Conservation (phyloP, 2,329 filamentous ascomycete species). For the Alternaria ethzedia region DNA sequence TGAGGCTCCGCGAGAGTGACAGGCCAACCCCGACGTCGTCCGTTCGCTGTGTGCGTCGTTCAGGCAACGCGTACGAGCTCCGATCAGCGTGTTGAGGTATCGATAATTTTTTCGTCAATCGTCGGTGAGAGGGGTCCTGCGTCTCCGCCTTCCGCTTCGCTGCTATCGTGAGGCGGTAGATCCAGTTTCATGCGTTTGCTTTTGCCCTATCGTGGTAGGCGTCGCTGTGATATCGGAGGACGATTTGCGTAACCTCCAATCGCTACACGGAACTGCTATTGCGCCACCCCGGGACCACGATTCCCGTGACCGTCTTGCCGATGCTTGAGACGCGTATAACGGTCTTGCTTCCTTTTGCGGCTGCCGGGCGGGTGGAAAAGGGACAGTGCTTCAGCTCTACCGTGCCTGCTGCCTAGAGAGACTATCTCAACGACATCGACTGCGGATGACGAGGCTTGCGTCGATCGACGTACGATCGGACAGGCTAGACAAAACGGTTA, state of each 20-base stretch:
- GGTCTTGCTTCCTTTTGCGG: constrained; percentile 15
- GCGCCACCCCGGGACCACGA: constrained; percentile 3
- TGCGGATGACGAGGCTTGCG: constrained; percentile 4
- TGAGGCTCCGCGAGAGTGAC: constrained; percentile 13
- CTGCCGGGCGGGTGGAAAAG: constrained; percentile 4
- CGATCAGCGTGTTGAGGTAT: neutral
- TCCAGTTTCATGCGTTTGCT: constrained; percentile 12
- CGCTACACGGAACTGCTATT: neutral
- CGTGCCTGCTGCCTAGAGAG: constrained; percentile 27
- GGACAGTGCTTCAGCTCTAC: constrained; percentile 8
- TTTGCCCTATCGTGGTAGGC: neutral
- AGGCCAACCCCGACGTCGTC: constrained; percentile 5
- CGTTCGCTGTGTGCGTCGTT: constrained; percentile 6
- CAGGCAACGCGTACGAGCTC: constrained; percentile 18
- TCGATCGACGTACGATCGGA: neutral
- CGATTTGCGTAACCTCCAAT: constrained; percentile 10
- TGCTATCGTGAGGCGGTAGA: constrained; percentile 6
- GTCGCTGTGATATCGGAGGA: neutral
- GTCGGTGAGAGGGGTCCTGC: constrained; percentile 5
- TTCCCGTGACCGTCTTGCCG: constrained; percentile 8
- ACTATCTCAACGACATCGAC: constrained; percentile 18
- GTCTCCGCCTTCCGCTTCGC: constrained; percentile 8
- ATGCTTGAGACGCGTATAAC: constrained; percentile 6
- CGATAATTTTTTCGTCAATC: constrained; percentile 1
- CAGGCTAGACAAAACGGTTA: neutral